Percentiles rank a stretch among this genome's conserved stretches.
Conservation (phyloP, 805 yeast species). For the Monosporozyma solicola region DNA sequence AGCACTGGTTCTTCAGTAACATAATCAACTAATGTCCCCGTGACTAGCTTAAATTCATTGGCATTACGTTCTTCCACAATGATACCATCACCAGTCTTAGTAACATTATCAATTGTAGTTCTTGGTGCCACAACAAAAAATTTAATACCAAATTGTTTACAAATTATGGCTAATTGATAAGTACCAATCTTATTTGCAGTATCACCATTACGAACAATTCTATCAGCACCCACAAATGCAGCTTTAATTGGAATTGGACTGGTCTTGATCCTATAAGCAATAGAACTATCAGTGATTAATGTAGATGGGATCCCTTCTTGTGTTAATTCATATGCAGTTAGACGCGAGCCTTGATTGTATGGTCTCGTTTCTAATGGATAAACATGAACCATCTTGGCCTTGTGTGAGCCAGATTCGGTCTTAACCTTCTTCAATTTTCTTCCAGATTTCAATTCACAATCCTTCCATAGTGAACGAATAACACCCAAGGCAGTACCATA, state of each 20-base stretch:
- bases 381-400: slow-evolving; percentile 54
- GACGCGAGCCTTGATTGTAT: slow-evolving; percentile 89
- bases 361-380: slow-evolving; percentile 94
- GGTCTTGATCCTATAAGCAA: slow-evolving; percentile 54
- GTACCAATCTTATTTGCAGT: slow-evolving; percentile 97
- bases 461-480: slow-evolving; percentile 58
- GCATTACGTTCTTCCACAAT: slow-evolving; percentile 83
- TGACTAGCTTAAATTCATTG: slow-evolving; percentile 64
- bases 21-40: slow-evolving; percentile 50
- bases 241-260: slow-evolving; percentile 63
- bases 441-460: slow-evolving; percentile 27
- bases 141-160: slow-evolving; percentile 54
- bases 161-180: slow-evolving; percentile 73
- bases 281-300: slow-evolving; percentile 86
- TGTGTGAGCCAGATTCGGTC: slow-evolving; percentile 5
- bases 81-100: slow-evolving; percentile 62
- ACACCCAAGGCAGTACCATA: slow-evolving; percentile 96
- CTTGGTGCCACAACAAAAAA: slow-evolving; percentile 94
- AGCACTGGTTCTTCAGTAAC: slow-evolving; percentile 19
- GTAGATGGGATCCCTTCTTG: slow-evolving; percentile 84
- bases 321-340: slow-evolving; percentile 84
- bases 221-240: slow-evolving; percentile 90
- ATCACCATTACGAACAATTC: slow-evolving; percentile 89
- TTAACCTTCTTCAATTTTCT: slow-evolving; percentile 21
- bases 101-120: slow-evolving; percentile 72